Evolutionary conservation across 1,284 basidiomycete genomes (phyloP).

Genomic region (Cyathus olla): DNA sequence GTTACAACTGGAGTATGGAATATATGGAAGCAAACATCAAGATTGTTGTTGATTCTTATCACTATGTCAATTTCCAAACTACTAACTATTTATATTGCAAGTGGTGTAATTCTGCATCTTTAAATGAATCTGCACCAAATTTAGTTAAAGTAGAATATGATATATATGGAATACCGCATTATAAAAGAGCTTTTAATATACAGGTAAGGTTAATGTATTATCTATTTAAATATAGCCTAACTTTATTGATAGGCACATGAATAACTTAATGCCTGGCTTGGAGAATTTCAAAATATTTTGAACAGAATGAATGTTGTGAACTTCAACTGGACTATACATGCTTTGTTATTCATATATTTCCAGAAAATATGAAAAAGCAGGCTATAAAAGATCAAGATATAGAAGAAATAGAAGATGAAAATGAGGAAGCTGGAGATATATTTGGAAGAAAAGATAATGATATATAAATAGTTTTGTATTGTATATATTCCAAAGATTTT

Average conservation of each 20-base stretch:
- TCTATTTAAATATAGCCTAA: background rate
- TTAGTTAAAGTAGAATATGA: constrained; percentile 5
- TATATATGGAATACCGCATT: background rate
- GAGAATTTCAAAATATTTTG: background rate
- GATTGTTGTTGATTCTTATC: constrained; percentile 27
- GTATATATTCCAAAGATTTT: background rate
- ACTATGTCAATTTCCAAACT: constrained; percentile 23
- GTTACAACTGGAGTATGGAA: constrained; percentile 16
- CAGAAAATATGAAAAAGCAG: background rate
- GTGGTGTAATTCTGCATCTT: constrained; percentile 19
- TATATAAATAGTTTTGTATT: background rate
- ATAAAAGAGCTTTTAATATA: constrained; percentile 6
- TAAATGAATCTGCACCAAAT: constrained; percentile 15
- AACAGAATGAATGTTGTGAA: background rate
- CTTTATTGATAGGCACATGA: no score
- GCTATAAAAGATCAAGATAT: background rate
- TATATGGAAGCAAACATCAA: constrained; percentile 19
- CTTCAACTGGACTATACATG: constrained; percentile 4
- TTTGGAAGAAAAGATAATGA: background rate
- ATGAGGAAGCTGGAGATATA: background rate
- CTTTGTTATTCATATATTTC: background rate
- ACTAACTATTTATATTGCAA: constrained; percentile 16
- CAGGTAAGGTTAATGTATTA: constrained; percentile 1
- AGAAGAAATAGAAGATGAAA: background rate
- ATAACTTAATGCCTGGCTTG: constrained; percentile 3